phyloP scores from a whole-genome alignment of 2,329 filamentous ascomycete species.

The Blastomyces percursus region DNA sequence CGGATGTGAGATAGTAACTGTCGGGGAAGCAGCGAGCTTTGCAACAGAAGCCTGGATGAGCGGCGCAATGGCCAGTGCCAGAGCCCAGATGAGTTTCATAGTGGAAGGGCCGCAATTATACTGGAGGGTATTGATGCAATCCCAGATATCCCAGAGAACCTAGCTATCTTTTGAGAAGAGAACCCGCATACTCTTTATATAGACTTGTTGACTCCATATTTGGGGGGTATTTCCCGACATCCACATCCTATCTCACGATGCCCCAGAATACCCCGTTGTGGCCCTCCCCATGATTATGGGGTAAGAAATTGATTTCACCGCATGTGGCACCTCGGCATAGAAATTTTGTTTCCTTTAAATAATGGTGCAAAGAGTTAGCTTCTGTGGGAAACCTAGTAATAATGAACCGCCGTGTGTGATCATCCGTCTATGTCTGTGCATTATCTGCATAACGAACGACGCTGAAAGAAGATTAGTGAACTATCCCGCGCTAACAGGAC shows the following conservation, averaged over 20 bases:
- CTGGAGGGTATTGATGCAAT: not conserved
- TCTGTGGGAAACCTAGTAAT: not conserved
- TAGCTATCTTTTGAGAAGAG: not conserved
- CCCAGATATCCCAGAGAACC: not conserved
- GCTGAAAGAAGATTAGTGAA: not conserved
- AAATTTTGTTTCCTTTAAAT: not conserved
- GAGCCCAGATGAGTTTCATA: not conserved
- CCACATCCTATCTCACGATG: not conserved
- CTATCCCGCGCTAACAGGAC: not conserved
- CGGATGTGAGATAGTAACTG: slow-evolving; percentile 43
- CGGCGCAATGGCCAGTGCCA: not conserved
- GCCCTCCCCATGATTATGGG: not conserved
- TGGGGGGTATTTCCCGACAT: not conserved
- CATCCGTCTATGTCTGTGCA: not conserved
- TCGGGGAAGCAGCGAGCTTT: slow-evolving; percentile 39
- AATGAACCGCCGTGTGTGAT: not conserved
- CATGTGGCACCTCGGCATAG: not conserved
- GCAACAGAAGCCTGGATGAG: slow-evolving; percentile 19
- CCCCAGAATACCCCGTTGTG: not conserved
- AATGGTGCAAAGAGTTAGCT: not conserved
- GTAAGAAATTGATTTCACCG: not conserved
- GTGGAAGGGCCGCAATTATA: not conserved
- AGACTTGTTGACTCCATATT: not conserved
- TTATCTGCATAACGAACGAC: not conserved
- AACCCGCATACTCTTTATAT: not conserved